Evolutionary conservation across 164 flowering plant species (phyloP).

Genomic region (Sedum album): DNA sequence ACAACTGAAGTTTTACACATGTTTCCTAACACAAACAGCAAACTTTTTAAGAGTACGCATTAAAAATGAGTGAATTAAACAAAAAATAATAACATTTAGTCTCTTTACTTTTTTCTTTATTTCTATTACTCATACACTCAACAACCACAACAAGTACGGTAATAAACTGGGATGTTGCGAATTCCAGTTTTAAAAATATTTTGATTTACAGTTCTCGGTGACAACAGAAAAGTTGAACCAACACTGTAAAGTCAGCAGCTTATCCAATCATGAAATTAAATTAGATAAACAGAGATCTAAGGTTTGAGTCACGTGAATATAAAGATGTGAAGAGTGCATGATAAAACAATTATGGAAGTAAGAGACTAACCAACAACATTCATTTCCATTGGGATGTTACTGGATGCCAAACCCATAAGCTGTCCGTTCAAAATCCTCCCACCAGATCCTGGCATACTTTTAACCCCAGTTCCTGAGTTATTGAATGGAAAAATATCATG

Average conservation of each 20-base stretch:
- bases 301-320: background rate
- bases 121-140: too few species aligned
- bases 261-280: background rate
- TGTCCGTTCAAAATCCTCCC: conserved; percentile 12
- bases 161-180: too few species aligned
- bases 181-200: background rate
- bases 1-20: too few species aligned
- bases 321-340: background rate
- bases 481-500: conserved; percentile 33
- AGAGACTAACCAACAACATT: conserved; percentile 34
- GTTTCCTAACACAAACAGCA: background rate
- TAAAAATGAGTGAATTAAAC: background rate
- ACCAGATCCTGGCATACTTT: conserved; percentile 12
- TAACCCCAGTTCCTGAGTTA: conserved; percentile 27
- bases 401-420: conserved; percentile 16
- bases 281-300: background rate
- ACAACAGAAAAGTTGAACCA: background rate
- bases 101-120: too few species aligned
- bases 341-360: background rate
- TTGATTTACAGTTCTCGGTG: background rate
- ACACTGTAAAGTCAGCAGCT: background rate
- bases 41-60: too few species aligned
- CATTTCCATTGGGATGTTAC: conserved; percentile 35
- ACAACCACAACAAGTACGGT: too few species aligned
- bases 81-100: background rate